Percentiles rank a stretch among this genome's conserved stretches.
Evolutionary conservation across 1,284 basidiomycete genomes (phyloP).

Genomic region (Ceratobasidium sp.): DNA sequence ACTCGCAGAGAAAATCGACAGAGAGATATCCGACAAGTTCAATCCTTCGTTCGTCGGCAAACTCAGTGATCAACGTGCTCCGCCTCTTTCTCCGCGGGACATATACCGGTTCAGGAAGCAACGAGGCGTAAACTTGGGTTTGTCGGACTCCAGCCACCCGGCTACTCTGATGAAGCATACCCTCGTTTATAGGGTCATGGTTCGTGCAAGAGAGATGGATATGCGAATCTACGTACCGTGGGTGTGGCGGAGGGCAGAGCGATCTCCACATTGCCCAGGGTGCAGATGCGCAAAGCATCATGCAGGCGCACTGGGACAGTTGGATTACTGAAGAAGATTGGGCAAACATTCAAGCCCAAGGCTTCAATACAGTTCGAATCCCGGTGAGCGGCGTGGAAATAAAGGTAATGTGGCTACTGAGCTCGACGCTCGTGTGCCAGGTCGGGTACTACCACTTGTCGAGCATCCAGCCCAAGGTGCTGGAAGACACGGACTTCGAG

Average conservation of each 20-base stretch:
- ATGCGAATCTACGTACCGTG: slow-evolving; percentile 56
- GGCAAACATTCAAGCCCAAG: slow-evolving; percentile 78
- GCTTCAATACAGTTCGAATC: slow-evolving; percentile 86
- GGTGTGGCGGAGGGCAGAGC: slow-evolving; percentile 64
- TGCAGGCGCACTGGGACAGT: slow-evolving; percentile 86
- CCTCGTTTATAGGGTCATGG: slow-evolving; percentile 69
- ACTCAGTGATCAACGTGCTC: neutral
- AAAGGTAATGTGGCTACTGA: slow-evolving; percentile 44
- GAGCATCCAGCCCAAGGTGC: slow-evolving; percentile 69
- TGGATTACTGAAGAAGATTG: slow-evolving; percentile 82
- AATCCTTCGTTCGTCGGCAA: neutral
- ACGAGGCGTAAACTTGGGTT: slow-evolving; percentile 86
- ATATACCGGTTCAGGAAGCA: slow-evolving; percentile 80
- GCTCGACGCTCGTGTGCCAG: slow-evolving; percentile 57
- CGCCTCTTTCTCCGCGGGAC: slow-evolving; percentile 53
- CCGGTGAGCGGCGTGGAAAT: slow-evolving; percentile 67
- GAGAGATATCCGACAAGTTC: slow-evolving; percentile 29
- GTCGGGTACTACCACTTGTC: slow-evolving; percentile 85
- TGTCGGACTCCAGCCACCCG: slow-evolving; percentile 50
- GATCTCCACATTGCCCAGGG: slow-evolving; percentile 83
- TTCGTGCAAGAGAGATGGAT: slow-evolving; percentile 72
- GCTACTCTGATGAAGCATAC: slow-evolving; percentile 3
- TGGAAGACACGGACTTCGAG: slow-evolving; percentile 81
- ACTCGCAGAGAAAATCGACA: slow-evolving; percentile 22
- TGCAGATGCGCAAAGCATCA: slow-evolving; percentile 67